Conservation (phyloP, 352 stramenopile species). For the Peronospora destructor region DNA sequence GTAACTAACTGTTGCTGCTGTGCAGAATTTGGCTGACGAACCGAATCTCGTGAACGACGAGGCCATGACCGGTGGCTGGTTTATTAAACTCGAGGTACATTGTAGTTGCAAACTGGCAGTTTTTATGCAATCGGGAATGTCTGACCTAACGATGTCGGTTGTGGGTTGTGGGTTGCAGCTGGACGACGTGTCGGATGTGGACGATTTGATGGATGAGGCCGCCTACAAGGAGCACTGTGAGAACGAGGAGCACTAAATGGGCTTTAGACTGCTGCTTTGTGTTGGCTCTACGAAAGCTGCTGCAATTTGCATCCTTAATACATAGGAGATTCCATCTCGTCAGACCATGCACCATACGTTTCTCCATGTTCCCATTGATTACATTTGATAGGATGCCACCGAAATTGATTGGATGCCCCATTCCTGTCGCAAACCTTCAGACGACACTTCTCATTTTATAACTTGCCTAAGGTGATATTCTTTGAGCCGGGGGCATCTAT, state of each 20-base stretch:
- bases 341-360: conserved; percentile 2
- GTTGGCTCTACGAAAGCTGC: conserved; percentile 13
- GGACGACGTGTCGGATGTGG: conserved; percentile 60
- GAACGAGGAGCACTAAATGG: conserved; percentile 70
- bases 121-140: neutral
- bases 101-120: neutral
- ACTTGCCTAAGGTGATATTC: too few relatives aligned
- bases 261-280: conserved; percentile 15
- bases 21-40: conserved; percentile 64
- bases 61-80: conserved; percentile 80
- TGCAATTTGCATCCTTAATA: conserved; percentile 25
- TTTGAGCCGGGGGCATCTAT: too few relatives aligned
- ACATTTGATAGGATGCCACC: conserved; percentile 22
- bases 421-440: neutral
- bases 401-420: conserved; percentile 7
- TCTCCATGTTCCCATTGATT: conserved; percentile 11
- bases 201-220: conserved; percentile 73
- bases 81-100: conserved; percentile 84
- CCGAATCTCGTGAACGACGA: conserved; percentile 86
- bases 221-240: conserved; percentile 84
- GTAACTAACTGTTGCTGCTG: conserved; percentile 6
- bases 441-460: neutral
- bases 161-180: conserved; percentile 34
- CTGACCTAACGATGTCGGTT: conserved; percentile 2
- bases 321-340: conserved; percentile 6